Base-by-base conservation (phyloP, 2,329 filamentous ascomycete species). In the Ascochyta koolunga region DNA sequence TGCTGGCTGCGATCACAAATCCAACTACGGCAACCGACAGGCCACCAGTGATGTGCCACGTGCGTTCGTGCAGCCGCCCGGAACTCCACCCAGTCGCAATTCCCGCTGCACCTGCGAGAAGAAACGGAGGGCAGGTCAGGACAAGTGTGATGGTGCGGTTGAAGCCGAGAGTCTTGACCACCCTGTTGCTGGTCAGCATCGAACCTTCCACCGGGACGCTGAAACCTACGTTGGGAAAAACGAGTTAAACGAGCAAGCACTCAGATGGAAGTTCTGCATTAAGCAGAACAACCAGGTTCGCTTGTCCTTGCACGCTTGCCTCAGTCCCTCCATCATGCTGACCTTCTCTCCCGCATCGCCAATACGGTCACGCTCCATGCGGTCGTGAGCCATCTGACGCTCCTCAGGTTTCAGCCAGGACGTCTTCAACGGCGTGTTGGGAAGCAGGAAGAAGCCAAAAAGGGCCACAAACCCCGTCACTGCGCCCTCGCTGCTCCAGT, bases 21-120 rank as follows among this genome's bases (percentile, higher is more conserved):
- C 79, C 79, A 0, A 71, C 68, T 2, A 81, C 67, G 2, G 77
- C 76, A 19, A 78, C 61, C 0, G 66, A 53, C 4, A 81, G 64
- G 2, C 78, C 77, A 4, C 50, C 66, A 0, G 79, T 80, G 37
- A 82, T 81, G 46, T 82, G 80, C 78, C 78, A 81, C 0, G 79
- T 80, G 11, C 79, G 75, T 59, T 82, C 80, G 44, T 81, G 77
- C 44, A 78, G 68, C 2, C 76, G 74, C 0, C 80, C 82, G 2
- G 80, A 82, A 47, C 74, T 81, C 77, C 79, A 82, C 1, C 79
- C 80, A 9, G 79, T 77, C 5, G 76, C 58, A 32, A 83, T 78
- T 9, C 79, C 79, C 2, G 76, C 76, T 0, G 72, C 75, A 11
- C 79, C 80, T 1, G 81, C 81, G 29, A 72, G 56, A 19, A 73